phyloP scores from a whole-genome alignment of 768 basidiomycete genomes.

The Dentipellis sp. region DNA sequence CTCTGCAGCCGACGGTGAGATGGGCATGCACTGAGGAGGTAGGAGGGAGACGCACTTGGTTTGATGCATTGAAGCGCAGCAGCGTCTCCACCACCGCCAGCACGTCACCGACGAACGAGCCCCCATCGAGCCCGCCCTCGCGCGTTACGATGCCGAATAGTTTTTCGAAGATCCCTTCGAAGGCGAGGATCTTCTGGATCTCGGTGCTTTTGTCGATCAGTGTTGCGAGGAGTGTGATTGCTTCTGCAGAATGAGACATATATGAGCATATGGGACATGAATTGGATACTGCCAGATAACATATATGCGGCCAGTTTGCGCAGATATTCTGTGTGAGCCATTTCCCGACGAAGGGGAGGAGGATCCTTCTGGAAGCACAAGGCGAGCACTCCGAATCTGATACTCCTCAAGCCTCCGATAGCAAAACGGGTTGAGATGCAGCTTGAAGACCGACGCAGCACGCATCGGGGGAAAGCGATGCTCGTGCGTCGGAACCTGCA shows the following conservation, averaged over 20 bases:
- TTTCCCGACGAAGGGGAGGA: too few relatives aligned
- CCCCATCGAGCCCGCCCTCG: conserved; percentile 91
- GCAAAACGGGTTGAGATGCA: too few relatives aligned
- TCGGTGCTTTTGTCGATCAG: conserved; percentile 82
- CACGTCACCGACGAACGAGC: conserved; percentile 72
- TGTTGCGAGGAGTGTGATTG: conserved; percentile 27
- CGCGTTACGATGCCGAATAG: conserved; percentile 79
- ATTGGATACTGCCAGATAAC: background rate
- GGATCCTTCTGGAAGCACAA: too few relatives aligned
- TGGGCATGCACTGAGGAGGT: background rate
- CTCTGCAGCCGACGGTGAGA: conserved; percentile 44
- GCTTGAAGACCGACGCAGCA: too few relatives aligned
- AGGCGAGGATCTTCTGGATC: conserved; percentile 94
- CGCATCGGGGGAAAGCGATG: too few relatives aligned
- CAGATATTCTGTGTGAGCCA: too few relatives aligned
- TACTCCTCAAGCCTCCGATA: too few relatives aligned
- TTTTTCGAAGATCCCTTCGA: conserved; percentile 95
- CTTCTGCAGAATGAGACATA: background rate
- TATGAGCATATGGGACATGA: conserved; percentile 1
- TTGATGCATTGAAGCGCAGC: conserved; percentile 87
- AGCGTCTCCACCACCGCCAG: conserved; percentile 79
- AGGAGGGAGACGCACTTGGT: conserved; percentile 53
- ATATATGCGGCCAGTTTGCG: background rate
- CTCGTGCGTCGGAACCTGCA: too few relatives aligned
- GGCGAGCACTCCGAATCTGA: too few relatives aligned